Base-by-base conservation (phyloP, 352 stramenopile genomes). In the Plasmopara viticola region DNA sequence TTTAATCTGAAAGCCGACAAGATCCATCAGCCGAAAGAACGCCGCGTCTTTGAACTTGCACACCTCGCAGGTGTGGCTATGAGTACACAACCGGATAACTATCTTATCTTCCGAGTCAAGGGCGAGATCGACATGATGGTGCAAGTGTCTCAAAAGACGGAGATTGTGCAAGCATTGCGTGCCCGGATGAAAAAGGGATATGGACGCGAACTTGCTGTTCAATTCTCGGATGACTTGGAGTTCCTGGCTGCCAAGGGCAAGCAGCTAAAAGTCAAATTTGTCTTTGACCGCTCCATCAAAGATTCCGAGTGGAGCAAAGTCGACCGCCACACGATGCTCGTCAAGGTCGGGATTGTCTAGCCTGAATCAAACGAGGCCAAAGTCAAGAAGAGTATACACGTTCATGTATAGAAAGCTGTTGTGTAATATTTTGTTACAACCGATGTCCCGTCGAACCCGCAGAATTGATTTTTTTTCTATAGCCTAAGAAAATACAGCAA, bases 1-100 rank as follows among this genome's bases (percentile, higher is more conserved):
- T 87, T 84, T 64, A 93, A 93, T 61, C 56, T 93, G 50, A 90
- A 90, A 70, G 80, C 78, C 20, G 74, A 88, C 71, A 87, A 88
- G 62, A 78, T 90, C 38, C 74, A 88, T 48, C 77, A 90, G 59
- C 83, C 80, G 1, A 90, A 90, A 66, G 79, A 90, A 55, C 79
- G 82, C 38, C 79, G 83, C 39, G 63, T 77, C 48, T 77, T 93
- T 49, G 74, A 86, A 18, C 57, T 93, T 35, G 57, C 67, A 8
- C 62, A 67, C 53, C 62, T 93, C 40, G 66, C 74, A 17, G 70
- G 72, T 31, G 53, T 93, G 35, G 67, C 78, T 12, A 82, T 93
- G 76, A 90, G 78, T 48, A 78, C 76, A 45, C 69, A 87, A 55
- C 76, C 81, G 8, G 83, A 93, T 60, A 86, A 90, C 64, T 93